Conservation (phyloP, 768 basidiomycete genomes). For the Filobasidium wieringae region DNA sequence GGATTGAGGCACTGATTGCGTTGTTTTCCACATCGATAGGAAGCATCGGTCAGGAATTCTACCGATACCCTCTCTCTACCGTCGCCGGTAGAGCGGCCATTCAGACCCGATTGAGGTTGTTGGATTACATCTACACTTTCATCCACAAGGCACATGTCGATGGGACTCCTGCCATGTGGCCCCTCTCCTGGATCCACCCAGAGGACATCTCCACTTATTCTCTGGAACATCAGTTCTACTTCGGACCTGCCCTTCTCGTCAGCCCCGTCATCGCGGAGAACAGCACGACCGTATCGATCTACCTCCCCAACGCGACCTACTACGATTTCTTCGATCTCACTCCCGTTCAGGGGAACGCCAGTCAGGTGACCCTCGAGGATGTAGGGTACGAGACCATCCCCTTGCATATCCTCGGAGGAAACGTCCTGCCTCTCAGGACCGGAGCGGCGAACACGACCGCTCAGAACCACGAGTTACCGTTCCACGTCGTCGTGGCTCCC, state of each 20-base stretch:
- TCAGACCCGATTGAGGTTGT: constrained; percentile 1
- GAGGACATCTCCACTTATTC: constrained; percentile 1
- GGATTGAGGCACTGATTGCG: not conserved
- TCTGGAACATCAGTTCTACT: constrained; percentile 49
- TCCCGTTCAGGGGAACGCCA: constrained; percentile 44
- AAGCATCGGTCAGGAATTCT: constrained; percentile 6
- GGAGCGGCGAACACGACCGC: constrained; percentile 56
- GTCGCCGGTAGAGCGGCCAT: not conserved
- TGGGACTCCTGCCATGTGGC: constrained; percentile 50
- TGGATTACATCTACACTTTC: constrained; percentile 8
- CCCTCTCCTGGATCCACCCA: constrained; percentile 10
- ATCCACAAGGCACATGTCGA: constrained; percentile 62
- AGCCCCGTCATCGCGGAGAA: constrained; percentile 64
- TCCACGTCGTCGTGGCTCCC: constrained; percentile 52
- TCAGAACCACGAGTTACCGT: constrained; percentile 55
- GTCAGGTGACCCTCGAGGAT: constrained; percentile 40
- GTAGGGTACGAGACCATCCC: constrained; percentile 66
- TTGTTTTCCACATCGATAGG: not conserved
- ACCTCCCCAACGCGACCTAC: constrained; percentile 26
- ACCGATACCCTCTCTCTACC: constrained; percentile 5
- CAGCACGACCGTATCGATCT: constrained; percentile 53
- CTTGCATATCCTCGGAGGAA: constrained; percentile 60
- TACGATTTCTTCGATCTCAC: constrained; percentile 23
- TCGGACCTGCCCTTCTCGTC: constrained; percentile 60
- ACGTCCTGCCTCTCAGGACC: constrained; percentile 54